phyloP scores from a whole-genome alignment of 257 asterid species.

The Nicotiana paniculata region DNA sequence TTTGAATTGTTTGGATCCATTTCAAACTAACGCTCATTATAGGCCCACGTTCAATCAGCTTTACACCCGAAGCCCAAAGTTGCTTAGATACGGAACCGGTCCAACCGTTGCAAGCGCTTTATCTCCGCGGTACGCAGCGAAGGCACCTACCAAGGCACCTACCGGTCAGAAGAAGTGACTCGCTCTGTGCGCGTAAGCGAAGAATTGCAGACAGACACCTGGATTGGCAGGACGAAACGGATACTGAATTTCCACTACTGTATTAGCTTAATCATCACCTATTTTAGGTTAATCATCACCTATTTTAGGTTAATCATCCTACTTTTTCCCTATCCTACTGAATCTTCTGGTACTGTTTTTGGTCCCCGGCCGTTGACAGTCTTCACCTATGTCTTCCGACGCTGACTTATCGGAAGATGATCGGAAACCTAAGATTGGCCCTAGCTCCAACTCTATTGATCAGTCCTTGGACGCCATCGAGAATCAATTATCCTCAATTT shows the following conservation, averaged over 20 bases:
- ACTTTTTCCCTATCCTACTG: neutral
- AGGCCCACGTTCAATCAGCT: neutral
- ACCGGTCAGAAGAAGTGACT: neutral
- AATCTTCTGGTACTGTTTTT: neutral
- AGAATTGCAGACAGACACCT: too few relatives aligned
- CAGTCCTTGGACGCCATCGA: slow-evolving; percentile 92
- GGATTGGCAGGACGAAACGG: neutral
- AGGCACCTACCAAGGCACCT: neutral
- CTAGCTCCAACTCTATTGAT: slow-evolving; percentile 50
- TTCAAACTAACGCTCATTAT: too few relatives aligned
- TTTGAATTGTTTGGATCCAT: too few relatives aligned
- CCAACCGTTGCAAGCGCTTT: neutral
- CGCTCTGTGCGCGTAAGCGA: neutral
- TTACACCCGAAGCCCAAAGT: neutral
- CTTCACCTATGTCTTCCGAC: slow-evolving; percentile 6
- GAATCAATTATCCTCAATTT: slow-evolving; percentile 79
- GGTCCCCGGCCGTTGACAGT: neutral
- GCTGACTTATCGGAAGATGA: slow-evolving; percentile 26
- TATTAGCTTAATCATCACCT: neutral
- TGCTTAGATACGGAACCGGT: neutral
- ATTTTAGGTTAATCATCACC: neutral
- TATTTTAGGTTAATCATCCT: neutral
- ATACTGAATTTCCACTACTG: neutral
- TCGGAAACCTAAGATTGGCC: slow-evolving; percentile 25
- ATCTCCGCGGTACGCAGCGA: neutral